Evolutionary conservation across 108 stramenopile genomes (phyloP), one percentile per base, ranked within the genome.

Genomic region (Asterionellopsis glacialis): DNA sequence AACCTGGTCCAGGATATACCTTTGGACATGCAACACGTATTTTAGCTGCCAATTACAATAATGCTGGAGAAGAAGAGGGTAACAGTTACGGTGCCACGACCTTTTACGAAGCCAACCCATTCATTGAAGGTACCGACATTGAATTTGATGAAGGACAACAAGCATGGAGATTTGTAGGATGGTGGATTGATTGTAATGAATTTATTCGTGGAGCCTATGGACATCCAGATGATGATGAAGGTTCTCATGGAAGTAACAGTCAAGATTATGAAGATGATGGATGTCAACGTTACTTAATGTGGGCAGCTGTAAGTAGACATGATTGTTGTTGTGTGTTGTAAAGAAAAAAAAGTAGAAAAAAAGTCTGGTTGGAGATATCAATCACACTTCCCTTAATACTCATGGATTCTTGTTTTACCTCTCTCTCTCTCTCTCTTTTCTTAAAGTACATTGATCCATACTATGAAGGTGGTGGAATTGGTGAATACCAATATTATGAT

Each of bases 91-190:
- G 40, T 19, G 2, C 15, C 23, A n/a, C 38, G 4, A 39, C 1
- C 16, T 13, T 22, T 13, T 57, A 41, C 6, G 19, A 42, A n/a
- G 47, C 21, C 47, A 39, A 57, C 3, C 57, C 33, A 6, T 75
- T 75, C 40, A 59, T 62, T 1, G 74, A 75, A 51, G 74, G 64
- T 28, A 57, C 59, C 11, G 67, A 61, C 33, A 67, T 56, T 18
- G 61, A 84, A 15, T 88, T 82, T 58, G 70, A 80, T 54, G 83
- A 67, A n/a, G 79, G 82, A 28, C 54, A 61, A 25, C 82, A 82
- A 59, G 72, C 83, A 9, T 88, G 87, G 87, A 60, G 83, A 21
- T 65, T 70, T 25, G 49, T 88, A 49, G 87, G 87, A 0, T 82
- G 76, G 60, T 72, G 67, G 45, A 73, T 88, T 7, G 80, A 81